Evolutionary conservation across 2,329 filamentous ascomycete genomes (phyloP), one percentile per base, ranked within the genome.

Genomic region (Calonectria hongkongensis): DNA sequence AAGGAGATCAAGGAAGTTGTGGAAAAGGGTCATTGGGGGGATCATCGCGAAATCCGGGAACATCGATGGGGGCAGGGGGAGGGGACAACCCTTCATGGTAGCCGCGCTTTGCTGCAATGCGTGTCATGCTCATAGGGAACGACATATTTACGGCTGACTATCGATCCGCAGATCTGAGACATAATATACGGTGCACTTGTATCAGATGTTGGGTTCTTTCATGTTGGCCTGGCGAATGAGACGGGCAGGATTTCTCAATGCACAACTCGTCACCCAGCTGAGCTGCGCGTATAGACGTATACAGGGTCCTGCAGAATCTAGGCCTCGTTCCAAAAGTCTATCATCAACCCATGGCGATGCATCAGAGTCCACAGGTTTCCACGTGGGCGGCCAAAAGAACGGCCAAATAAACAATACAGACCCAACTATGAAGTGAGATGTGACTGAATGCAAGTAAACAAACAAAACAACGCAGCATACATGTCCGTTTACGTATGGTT

Each of bases 131-230:
- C 54, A 21, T 18, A 58, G 21, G 13, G 33, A 58, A 25, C 10
- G 33, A 33, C 13, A 33, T 21, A 58, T 58, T 33, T 39, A 27
- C 39, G 58, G 21, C 16, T 62, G 36, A 45, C 21, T 45, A 41
- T 28, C 36, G 36, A 62, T 62, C 58, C 18, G 36, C 58, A n/a
- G 58, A 62, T 58, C 54, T 39, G 54, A 62, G 39, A 45, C 58
- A 28, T 45, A 39, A 28, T 30, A 62, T 39, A 62, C 25, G 36
- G 39, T 62, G 39, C 27, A 27, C 39, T 45, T 43, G 58, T 62
- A 45, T 43, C 58, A 45, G 39, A 45, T 12, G 13, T 43, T 43
- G 58, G 15, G 36, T 9, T n/a, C 25, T 30, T 6, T 43, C 21
- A 21, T 28, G 36, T 43, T 30, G 12, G 39, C 2, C 39, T 4